Percentiles rank a stretch among this genome's conserved stretches.
Conservation (phyloP, 441 rosid species). For the Corymbia citriodora region DNA sequence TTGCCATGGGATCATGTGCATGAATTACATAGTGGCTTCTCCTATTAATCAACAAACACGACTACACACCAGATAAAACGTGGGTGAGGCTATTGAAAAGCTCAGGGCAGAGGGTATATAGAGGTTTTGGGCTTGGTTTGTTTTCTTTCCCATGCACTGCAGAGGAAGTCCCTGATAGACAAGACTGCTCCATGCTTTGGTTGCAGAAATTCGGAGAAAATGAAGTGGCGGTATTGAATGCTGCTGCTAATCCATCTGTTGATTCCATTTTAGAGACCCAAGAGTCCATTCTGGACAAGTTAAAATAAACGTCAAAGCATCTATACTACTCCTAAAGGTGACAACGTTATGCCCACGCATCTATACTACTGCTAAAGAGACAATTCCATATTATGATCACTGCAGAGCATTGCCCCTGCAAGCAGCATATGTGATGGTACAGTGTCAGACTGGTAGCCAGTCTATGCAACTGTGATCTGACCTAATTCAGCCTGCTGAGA, state of each 20-base stretch:
- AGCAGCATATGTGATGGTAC: neutral
- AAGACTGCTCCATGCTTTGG: no score
- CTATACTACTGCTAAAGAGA: neutral
- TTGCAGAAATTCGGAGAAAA: no score
- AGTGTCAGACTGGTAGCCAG: neutral
- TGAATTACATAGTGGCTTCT: neutral
- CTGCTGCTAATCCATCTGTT: constrained; percentile 57
- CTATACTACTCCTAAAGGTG: constrained; percentile 49
- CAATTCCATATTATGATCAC: neutral
- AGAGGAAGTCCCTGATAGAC: no score
- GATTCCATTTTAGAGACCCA: constrained; percentile 35
- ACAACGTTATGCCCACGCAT: neutral
- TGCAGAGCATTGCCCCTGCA: neutral
- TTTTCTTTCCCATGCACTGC: no score
- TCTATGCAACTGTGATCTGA: neutral
- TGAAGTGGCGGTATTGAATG: constrained; percentile 60
- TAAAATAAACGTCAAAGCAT: constrained; percentile 58
- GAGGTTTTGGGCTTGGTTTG: no score
- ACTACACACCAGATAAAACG: constrained; percentile 12
- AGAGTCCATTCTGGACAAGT: constrained; percentile 57
- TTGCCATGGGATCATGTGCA: neutral
- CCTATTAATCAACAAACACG: neutral
- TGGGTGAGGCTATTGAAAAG: no score
- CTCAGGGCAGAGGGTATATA: no score
- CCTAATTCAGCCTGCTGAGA: neutral